A percentile compares a stretch with the other conserved stretches of the same genome.
Evolutionary conservation across 2,329 filamentous ascomycete species (phyloP).

Genomic region (Leptographium procerum): DNA sequence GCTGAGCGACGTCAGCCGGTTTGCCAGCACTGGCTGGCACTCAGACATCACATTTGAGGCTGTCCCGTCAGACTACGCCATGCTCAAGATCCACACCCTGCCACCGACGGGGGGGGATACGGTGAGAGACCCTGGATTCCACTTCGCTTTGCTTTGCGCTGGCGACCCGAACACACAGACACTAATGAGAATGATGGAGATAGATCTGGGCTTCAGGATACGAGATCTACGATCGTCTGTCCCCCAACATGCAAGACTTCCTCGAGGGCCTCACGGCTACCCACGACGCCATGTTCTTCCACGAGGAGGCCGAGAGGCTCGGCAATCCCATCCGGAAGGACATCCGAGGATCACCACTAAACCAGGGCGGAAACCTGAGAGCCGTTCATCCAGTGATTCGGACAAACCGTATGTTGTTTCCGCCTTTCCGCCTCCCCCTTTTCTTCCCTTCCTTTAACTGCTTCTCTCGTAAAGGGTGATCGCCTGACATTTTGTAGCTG

Average conservation of each 20-base stretch:
- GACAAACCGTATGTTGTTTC: conserved; percentile 36
- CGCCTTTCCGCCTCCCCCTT: too few relatives aligned
- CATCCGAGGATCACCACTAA: conserved; percentile 43
- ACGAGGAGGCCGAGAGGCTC: conserved; percentile 34
- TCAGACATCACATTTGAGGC: conserved; percentile 35
- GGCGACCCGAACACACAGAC: conserved; percentile 21
- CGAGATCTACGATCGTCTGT: conserved; percentile 37
- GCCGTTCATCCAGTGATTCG: conserved; percentile 43
- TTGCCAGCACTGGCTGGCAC: conserved; percentile 32
- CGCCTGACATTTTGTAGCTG: conserved; percentile 18
- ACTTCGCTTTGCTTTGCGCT: too few relatives aligned
- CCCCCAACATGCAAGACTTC: conserved; percentile 34
- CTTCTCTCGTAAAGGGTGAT: neutral
- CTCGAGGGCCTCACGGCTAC: conserved; percentile 33
- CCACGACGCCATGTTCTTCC: conserved; percentile 32
- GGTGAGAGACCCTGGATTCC: too few relatives aligned
- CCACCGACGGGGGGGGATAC: conserved; percentile 24
- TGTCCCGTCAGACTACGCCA: conserved; percentile 40
- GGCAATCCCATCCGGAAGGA: conserved; percentile 23
- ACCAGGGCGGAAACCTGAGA: conserved; percentile 38
- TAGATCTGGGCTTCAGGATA: conserved; percentile 32
- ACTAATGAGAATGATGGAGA: conserved; percentile 11
- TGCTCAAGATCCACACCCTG: conserved; percentile 36
- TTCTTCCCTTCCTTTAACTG: neutral
- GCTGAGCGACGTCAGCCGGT: conserved; percentile 35